Evolutionary conservation across 208 protist species (phyloP), one percentile per base, ranked within the genome.

Genomic region (Phytomonas serpens): DNA sequence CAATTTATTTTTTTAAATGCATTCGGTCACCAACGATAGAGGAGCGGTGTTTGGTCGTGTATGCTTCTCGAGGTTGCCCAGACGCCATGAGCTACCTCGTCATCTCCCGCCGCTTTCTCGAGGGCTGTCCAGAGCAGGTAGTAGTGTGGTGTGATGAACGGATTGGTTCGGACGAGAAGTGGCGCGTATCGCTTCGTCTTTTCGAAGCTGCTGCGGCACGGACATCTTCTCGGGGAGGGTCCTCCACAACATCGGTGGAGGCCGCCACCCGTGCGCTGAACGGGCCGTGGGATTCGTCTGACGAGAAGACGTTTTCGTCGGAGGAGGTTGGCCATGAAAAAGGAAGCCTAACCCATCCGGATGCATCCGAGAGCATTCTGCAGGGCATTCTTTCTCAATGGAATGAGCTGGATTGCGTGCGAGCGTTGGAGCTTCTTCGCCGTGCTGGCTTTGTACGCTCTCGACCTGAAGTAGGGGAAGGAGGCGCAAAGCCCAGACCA

Each of bases 121-220:
- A 57, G 13, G 71, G 65, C 3, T 47, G 69, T n/a, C 79, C 85
- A 29, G 84, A 94, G 61, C 84, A 87, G 75, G 74, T 85, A 13
- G 72, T 94, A 32, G 40, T 92, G 71, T 94, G 86, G 86, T 76
- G 75, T 65, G 80, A 88, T 52, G 75, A 78, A 47, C 32, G 36
- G 10, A 40, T 66, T 11, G 77, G 79, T 9, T 30, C 23, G 14
- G 29, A 32, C 2, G 42, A 52, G 11, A 81, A 79, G 67, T 80
- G 69, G 71, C 30, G 32, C 30, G 34, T 36, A 6, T 76, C 83
- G 1, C 27, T 82, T 5, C 36, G 33, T 13, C 40, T 80, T 4
- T 62, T 86, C 0, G 31, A 68, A 14, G 57, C 47, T 10, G 19
- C 31, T 19, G 34, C 51, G 36, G 52, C n/a, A 61, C 30, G 33